phyloP scores from a whole-genome alignment of 2,329 filamentous ascomycete genomes.

The Sporothrix schenckii region DNA sequence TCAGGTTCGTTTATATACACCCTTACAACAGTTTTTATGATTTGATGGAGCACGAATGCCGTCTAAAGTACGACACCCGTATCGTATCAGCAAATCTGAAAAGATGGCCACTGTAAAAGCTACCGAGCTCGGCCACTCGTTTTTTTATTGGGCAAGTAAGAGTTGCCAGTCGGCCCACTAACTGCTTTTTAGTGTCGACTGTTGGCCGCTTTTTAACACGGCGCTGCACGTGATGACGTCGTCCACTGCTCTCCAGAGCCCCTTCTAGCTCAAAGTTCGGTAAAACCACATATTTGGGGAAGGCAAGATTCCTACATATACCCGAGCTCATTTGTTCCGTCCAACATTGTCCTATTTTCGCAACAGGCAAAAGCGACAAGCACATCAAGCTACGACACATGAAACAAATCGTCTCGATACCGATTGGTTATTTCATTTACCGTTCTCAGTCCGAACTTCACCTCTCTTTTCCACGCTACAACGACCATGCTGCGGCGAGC shows the following conservation, averaged over 20 bases:
- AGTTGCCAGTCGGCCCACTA: not conserved
- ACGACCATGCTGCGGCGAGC: conserved; percentile 33
- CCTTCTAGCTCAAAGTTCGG: conserved; percentile 5
- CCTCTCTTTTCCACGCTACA: not conserved
- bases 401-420: not conserved
- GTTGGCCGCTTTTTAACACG: too few species aligned
- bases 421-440: not conserved
- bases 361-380: not conserved
- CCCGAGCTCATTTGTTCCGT: not conserved
- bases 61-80: not conserved
- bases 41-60: not conserved
- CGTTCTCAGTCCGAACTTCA: not conserved
- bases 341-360: not conserved
- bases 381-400: not conserved
- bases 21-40: too few species aligned
- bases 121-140: not conserved
- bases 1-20: too few species aligned
- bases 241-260: not conserved
- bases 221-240: not conserved
- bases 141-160: not conserved
- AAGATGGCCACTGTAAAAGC: not conserved
- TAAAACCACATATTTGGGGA: conserved; percentile 4
- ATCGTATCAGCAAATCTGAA: too few species aligned
- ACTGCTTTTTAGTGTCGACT: not conserved
- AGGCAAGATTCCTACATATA: conserved; percentile 19